These are phyloP conservation scores for Boletus rubescentipes DNA, from an alignment of 768 basidiomycete species.

Conservation along the genomic window DNA sequence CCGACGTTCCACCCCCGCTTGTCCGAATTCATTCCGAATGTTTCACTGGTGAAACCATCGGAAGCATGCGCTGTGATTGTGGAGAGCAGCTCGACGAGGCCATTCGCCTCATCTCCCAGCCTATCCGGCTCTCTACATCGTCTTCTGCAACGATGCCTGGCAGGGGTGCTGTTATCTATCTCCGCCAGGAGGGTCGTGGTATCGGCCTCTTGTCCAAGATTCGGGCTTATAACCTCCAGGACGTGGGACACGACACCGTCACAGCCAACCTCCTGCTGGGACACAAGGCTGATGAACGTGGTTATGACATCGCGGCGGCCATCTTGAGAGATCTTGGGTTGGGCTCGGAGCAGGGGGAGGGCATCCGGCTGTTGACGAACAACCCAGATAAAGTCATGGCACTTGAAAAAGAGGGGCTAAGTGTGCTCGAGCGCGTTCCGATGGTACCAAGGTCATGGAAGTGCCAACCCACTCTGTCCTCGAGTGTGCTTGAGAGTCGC, in stretches of 20 bases:
- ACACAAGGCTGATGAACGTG: conserved; percentile 89
- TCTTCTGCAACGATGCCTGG: conserved; percentile 58
- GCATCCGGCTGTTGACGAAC: conserved; percentile 86
- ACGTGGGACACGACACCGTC: conserved; percentile 98
- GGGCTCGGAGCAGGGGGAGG: conserved; percentile 52
- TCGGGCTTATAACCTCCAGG: conserved; percentile 95
- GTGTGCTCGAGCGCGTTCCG: conserved; percentile 78
- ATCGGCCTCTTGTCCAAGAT: conserved; percentile 96
- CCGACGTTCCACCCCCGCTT: conserved; percentile 66
- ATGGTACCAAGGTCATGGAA: conserved; percentile 95
- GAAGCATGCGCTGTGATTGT: conserved; percentile 98
- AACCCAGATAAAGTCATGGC: conserved; percentile 97
- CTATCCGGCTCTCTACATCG: conserved; percentile 48
- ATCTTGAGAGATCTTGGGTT: conserved; percentile 88
- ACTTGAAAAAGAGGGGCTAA: conserved; percentile 77
- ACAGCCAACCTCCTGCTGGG: conserved; percentile 95
- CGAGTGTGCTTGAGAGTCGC: conserved; percentile 31
- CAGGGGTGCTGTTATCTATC: conserved; percentile 90
- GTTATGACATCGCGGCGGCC: conserved; percentile 87
- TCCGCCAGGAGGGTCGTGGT: conserved; percentile 96
- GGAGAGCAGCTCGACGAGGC: conserved; percentile 98
- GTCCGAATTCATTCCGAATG: conserved; percentile 98
- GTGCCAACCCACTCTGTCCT: conserved; percentile 17
- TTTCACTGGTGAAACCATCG: conserved; percentile 97
- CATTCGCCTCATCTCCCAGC: conserved; percentile 81